Base-by-base conservation (phyloP, 202 grass and related monocot species). In the Panicum virgatum region DNA sequence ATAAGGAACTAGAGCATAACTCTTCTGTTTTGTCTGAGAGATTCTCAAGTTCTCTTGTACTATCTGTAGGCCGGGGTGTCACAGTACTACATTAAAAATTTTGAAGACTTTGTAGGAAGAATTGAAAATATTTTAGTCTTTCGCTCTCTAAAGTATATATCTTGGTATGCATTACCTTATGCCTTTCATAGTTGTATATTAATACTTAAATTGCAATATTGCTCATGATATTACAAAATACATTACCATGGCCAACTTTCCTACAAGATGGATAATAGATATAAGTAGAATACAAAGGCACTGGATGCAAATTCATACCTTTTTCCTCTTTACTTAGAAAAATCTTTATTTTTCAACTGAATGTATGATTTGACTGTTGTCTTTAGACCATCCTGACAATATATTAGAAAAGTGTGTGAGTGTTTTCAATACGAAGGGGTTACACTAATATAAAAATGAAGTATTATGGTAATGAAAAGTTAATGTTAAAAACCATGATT, bases 381-480 rank as follows among this genome's bases (percentile, higher is more conserved):
- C 66, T 85, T 87, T 42, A 91, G 1, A 22, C 94, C 94, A 74
- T 93, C 86, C 89, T 97, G 25, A 56, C 8, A 36, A 38, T 10
- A 59, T 18, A 34, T 67, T 46, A 58, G 51, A 54, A 40, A 54
- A 54, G 51, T 54, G 20, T n/a, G 19, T 54, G 51, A 54, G 51
- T 2, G 9, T 54, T 54, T 51, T 18, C 6, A 4, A 4, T 14
- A 13, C 3, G 0, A 46, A 46, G 44, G 12, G 14, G 10, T 43
- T 11, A 43, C 42, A 12, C 42, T 1, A 43, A 43, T 43, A n/a
- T 16, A 20, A 54, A 54, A 22, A 9, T 54, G 7, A 54, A 54
- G 18, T 9, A 54, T 22, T 7, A 9, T 22, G 7, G 4, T 10
- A 54, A 22, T 9, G n/a, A n/a, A n/a, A n/a, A 54, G 51, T 54